Base-by-base conservation (phyloP, 176 grass and related monocot species). In the Elymus sibiricus region DNA sequence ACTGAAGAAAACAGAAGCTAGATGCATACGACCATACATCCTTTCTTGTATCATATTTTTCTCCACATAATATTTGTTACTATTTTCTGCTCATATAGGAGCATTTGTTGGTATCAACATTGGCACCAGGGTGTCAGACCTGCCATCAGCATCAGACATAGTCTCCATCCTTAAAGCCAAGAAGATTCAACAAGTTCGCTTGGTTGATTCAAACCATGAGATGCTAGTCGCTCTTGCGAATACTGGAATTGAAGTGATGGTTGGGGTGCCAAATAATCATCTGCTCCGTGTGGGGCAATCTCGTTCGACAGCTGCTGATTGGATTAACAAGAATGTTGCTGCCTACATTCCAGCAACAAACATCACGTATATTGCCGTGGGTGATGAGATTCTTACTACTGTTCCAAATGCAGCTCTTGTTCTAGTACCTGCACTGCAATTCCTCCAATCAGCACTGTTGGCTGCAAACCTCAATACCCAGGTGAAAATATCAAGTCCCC, bases 311-410 rank as follows among this genome's bases (percentile, higher is more conserved):
- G 97, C 97, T 53, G 97, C 88, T 38, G 90, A 99, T 84, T 99
- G 97, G 97, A 51, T 99, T 67, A 93, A 94, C 83, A 99, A 96
- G 75, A 99, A 99, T 55, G 92, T 99, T 15, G 97, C 80, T 77
- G 88, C 92, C 14, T 99, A 92, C 69, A 61, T 91, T 75, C 97
- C 97, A 2, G 90, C 84, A 1, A 99, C 97, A 63, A 99, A 99
- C 84, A 96, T 99, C 44, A 99, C 97, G 39, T 96, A 87, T 84
- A 99, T 99, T 51, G 90, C 97, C 11, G 94, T 99, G 25, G 97
- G 97, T 78, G 82, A 99, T 56, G 97, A 99, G 85, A 85, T 99
- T 74, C 87, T 96, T 61, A 94, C 90, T 38, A 79, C 72, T 15
- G 75, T 91, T 53, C 94, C 97, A 56, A 99, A 99, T 85, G 97